Evolutionary conservation across 306 rosid genomes (phyloP), one percentile per base, ranked within the genome.

Genomic region (Malus fusca): DNA sequence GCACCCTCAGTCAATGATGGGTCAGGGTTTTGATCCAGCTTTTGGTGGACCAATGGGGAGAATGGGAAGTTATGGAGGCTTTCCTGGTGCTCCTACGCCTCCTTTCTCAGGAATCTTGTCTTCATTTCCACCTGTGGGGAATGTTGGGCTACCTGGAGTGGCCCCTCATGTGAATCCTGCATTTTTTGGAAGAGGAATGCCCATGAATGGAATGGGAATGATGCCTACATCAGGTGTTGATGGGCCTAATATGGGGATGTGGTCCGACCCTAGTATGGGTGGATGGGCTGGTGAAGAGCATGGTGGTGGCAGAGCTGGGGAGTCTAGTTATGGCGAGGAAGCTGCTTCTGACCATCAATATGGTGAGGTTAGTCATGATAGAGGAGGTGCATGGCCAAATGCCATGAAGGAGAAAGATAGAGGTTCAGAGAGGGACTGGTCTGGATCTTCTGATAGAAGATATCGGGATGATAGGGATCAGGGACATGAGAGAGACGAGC

Each of bases 131-230:
- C 91, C 90, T 60, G 93, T 92, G 19, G 93, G 92, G 66, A 92
- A 93, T 77, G 92, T 90, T 77, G 97, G 99, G 64, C 81, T 95
- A 80, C 97, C 93, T 83, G 98, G 97, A 56, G 96, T 92, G 3
- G 98, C 99, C 58, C 99, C 97, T 59, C 98, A 96, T 85, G 98
- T 96, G 75, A 96, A 96, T 79, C 98, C 98, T 6, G 99, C 99
- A 44, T 96, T 92, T 84, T 92, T 96, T 12, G 98, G 98, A 44
- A 88, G 99, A 77, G 99, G 97, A 61, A 96, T 96, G 96, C 97
- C 96, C 52, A 82, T 90, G 85, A 90, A 89, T 73, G 99, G 99
- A 66, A 90, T 96, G 98, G 98, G 99, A 72, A 96, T 96, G 99
- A 96, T 96, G 90, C 96, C 96, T 0, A 22, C 90, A 22, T 69